These are phyloP conservation scores for Eucalyptus sideroxylon DNA, from an alignment of 345 rosid genomes.

Conservation along the genomic window DNA sequence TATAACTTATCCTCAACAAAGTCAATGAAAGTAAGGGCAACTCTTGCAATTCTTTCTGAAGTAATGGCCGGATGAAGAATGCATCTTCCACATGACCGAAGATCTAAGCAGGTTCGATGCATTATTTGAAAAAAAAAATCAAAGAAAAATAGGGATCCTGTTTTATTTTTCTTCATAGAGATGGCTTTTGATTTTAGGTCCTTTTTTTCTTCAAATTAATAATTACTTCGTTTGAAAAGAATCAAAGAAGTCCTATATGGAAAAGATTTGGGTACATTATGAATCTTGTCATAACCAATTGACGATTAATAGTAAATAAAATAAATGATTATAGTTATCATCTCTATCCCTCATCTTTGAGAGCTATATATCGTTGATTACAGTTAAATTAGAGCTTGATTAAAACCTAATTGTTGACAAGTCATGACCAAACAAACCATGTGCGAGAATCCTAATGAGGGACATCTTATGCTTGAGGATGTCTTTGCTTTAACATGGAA, in stretches of 20 bases:
- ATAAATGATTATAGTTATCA: background rate
- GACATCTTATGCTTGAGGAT: background rate
- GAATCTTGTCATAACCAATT: background rate
- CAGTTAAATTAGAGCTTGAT: background rate
- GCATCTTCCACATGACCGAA: background rate
- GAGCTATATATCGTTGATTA: background rate
- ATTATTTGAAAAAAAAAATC: background rate
- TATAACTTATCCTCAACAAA: no score
- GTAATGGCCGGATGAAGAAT: background rate
- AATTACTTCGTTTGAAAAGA: background rate
- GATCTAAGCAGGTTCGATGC: background rate
- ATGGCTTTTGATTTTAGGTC: background rate
- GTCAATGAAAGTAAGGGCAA: background rate
- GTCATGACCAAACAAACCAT: background rate
- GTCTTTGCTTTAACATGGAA: background rate
- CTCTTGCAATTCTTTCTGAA: background rate
- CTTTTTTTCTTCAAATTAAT: background rate
- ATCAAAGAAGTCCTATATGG: background rate
- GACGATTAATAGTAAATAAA: background rate
- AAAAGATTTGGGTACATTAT: background rate
- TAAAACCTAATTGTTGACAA: background rate
- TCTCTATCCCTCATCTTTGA: background rate
- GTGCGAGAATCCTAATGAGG: background rate
- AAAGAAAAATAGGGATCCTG: background rate
- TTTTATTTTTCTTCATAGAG: background rate